Evolutionary conservation across 352 stramenopile genomes (phyloP).

Genomic region (Phytophthora ramorum): DNA sequence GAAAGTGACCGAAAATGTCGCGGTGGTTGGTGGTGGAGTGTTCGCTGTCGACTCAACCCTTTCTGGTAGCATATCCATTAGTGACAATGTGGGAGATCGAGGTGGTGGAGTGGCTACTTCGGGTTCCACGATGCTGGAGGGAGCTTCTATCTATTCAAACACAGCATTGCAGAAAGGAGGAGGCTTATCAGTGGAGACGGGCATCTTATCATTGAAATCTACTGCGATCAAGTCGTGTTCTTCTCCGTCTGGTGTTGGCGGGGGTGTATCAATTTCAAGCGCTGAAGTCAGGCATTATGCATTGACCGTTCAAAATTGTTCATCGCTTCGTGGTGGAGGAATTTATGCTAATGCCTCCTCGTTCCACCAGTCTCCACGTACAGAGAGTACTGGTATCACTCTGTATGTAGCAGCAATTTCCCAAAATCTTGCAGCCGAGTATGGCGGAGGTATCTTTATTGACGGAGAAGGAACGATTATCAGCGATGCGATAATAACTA

Average conservation of each 20-base stretch:
- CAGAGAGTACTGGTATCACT: slow-evolving; percentile 4
- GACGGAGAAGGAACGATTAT: slow-evolving; percentile 27
- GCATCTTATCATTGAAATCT: slow-evolving; percentile 30
- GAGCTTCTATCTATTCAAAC: slow-evolving; percentile 27
- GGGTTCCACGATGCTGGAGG: slow-evolving; percentile 22
- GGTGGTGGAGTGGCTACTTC: slow-evolving; percentile 34
- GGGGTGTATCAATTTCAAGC: slow-evolving; percentile 35
- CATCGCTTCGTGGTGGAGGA: slow-evolving; percentile 33
- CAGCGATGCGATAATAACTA: slow-evolving; percentile 18
- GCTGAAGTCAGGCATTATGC: slow-evolving; percentile 23
- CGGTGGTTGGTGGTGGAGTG: slow-evolving; percentile 36
- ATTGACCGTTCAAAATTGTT: slow-evolving; percentile 30
- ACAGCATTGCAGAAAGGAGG: slow-evolving; percentile 31
- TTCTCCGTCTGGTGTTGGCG: slow-evolving; percentile 26
- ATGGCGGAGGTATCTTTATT: slow-evolving; percentile 44
- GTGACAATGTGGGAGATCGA: slow-evolving; percentile 28
- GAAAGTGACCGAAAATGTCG: slow-evolving; percentile 27
- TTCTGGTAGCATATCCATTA: slow-evolving; percentile 23
- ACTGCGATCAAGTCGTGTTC: slow-evolving; percentile 31
- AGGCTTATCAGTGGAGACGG: slow-evolving; percentile 31
- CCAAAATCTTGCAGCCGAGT: slow-evolving; percentile 26
- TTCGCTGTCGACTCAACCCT: slow-evolving; percentile 32
- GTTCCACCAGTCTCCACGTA: slow-evolving; percentile 22
- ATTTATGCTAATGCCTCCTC: slow-evolving; percentile 38
- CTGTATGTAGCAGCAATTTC: background rate